Evolutionary conservation across 2,329 filamentous ascomycete species (phyloP).

Genomic region (Epichloe sp.): DNA sequence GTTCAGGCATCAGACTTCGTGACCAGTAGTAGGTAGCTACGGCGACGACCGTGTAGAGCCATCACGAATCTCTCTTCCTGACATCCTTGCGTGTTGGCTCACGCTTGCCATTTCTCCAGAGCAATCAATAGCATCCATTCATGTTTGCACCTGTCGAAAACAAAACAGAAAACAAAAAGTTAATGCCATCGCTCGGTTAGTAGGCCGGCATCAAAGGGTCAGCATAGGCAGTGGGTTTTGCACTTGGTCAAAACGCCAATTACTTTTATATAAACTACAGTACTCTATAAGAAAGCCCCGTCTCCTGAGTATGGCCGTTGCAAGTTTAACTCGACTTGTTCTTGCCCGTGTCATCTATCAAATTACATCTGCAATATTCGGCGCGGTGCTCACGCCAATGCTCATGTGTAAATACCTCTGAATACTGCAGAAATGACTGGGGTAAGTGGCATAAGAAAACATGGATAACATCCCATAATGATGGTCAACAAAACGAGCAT

Average conservation of each 20-base stretch:
- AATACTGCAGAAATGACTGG: background rate
- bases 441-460: background rate
- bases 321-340: background rate
- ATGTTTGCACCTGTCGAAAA: too few relatives aligned
- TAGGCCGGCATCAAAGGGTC: too few relatives aligned
- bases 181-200: too few relatives aligned
- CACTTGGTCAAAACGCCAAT: background rate
- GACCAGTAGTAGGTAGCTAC: too few relatives aligned
- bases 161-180: too few relatives aligned
- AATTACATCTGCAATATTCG: background rate
- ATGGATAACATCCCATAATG: background rate
- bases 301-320: background rate
- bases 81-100: background rate
- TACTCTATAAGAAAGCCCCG: background rate
- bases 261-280: conserved; percentile 3
- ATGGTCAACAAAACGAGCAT: conserved; percentile 6
- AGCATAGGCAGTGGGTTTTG: background rate
- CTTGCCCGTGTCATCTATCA: background rate
- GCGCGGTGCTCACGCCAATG: background rate
- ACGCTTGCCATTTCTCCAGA: background rate
- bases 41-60: background rate
- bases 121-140: background rate
- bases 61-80: background rate
- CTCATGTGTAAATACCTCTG: background rate
- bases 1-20: too few relatives aligned